phyloP scores from a whole-genome alignment of 179 eudicot genomes.

The Gypsophila paniculata region DNA sequence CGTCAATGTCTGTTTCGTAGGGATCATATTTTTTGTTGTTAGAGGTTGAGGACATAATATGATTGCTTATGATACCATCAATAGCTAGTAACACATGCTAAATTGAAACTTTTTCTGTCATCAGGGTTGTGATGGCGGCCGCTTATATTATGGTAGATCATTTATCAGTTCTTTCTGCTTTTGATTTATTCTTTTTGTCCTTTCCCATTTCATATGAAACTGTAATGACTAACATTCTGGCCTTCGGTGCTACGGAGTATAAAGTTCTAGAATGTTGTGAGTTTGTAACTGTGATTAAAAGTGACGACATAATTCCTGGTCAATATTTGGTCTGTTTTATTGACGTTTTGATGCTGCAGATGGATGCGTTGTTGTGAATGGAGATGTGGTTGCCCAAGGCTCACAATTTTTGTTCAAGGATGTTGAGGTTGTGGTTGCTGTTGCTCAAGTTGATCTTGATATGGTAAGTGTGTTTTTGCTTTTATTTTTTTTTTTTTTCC shows the following conservation, averaged over 20 bases:
- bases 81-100: not conserved
- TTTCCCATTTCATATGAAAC: not conserved
- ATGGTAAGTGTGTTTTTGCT: conserved; percentile 47
- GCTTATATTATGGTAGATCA: conserved; percentile 75
- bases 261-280: not conserved
- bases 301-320: not conserved
- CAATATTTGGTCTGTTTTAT: not conserved
- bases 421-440: conserved; percentile 84
- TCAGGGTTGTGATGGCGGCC: conserved; percentile 97
- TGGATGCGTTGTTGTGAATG: conserved; percentile 93
- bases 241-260: not conserved
- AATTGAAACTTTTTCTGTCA: not conserved
- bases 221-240: not conserved
- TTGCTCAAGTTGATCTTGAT: conserved; percentile 90
- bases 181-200: not conserved
- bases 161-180: not conserved
- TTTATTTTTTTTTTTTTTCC: too few relatives aligned
- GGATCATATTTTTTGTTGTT: not conserved
- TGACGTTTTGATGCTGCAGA: conserved; percentile 45
- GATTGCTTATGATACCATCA: not conserved
- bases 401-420: conserved; percentile 93
- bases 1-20: not conserved
- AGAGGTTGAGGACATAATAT: not conserved
- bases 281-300: not conserved
- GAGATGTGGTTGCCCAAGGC: conserved; percentile 95